Percentiles rank a stretch among this genome's conserved stretches.
These are phyloP conservation scores for Talaromyces sp. DNA, from an alignment of 2,329 filamentous ascomycete species.

Conservation along the genomic window DNA sequence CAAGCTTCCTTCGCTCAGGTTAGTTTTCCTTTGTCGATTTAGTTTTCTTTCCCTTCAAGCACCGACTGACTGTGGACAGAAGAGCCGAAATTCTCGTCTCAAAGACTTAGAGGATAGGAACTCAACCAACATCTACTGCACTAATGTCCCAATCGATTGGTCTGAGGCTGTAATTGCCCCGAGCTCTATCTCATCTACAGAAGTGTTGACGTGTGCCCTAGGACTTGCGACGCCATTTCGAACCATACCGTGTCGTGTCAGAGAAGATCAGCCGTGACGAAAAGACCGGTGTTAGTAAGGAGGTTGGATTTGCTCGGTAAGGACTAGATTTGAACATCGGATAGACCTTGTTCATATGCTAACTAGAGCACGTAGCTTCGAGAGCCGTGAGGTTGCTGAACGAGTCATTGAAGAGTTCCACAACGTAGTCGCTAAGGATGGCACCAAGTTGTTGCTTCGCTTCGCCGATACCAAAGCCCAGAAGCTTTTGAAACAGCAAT, in stretches of 20 bases:
- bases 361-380: slow-evolving; percentile 58
- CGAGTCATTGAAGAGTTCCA: slow-evolving; percentile 83
- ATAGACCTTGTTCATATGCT: slow-evolving; percentile 2
- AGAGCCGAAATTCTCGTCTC: slow-evolving; percentile 96
- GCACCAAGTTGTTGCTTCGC: slow-evolving; percentile 82
- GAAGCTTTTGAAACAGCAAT: slow-evolving; percentile 94
- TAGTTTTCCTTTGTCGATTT: slow-evolving; percentile 28
- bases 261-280: slow-evolving; percentile 91
- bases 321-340: slow-evolving; percentile 5
- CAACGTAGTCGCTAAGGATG: slow-evolving; percentile 71
- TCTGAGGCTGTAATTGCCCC: slow-evolving; percentile 68
- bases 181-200: not conserved
- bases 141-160: slow-evolving; percentile 86
- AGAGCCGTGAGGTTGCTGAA: slow-evolving; percentile 81
- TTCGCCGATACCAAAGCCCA: slow-evolving; percentile 96
- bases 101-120: slow-evolving; percentile 86
- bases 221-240: slow-evolving; percentile 62
- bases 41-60: not conserved
- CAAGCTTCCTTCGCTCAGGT: slow-evolving; percentile 96
- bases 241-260: slow-evolving; percentile 64
- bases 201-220: slow-evolving; percentile 33
- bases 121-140: slow-evolving; percentile 97
- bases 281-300: slow-evolving; percentile 80
- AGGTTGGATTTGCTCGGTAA: slow-evolving; percentile 94
- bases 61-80: slow-evolving; percentile 44